Evolutionary conservation across 768 basidiomycete genomes (phyloP).

Genomic region (Termitomyces heimii): DNA sequence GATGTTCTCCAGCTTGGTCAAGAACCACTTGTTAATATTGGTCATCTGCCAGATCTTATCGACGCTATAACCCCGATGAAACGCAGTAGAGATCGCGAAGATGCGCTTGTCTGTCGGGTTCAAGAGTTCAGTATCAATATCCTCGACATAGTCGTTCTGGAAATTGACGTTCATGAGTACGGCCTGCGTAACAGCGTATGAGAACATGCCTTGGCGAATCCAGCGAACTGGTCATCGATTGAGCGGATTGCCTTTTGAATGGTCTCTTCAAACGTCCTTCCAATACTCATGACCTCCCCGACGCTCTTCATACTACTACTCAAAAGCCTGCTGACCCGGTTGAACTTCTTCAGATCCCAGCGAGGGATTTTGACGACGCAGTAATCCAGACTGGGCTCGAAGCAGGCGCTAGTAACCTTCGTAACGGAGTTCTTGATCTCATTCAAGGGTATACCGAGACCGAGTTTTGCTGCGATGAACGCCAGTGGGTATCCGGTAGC

Average conservation of each 20-base stretch:
- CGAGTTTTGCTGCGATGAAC: slow-evolving; percentile 97
- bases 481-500: slow-evolving; percentile 98
- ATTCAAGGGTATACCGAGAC: slow-evolving; percentile 94
- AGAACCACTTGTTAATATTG: slow-evolving; percentile 98
- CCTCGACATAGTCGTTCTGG: slow-evolving; percentile 81
- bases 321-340: slow-evolving; percentile 80
- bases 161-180: slow-evolving; percentile 1
- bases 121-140: slow-evolving; percentile 87
- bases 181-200: not conserved
- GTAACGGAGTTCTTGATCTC: slow-evolving; percentile 98
- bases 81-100: slow-evolving; percentile 92
- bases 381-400: slow-evolving; percentile 97
- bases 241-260: slow-evolving; percentile 97
- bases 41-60: slow-evolving; percentile 98
- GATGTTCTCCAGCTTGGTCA: slow-evolving; percentile 82
- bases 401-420: slow-evolving; percentile 94
- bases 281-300: slow-evolving; percentile 99
- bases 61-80: slow-evolving; percentile 88
- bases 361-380: slow-evolving; percentile 98
- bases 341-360: slow-evolving; percentile 99
- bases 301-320: slow-evolving; percentile 99
- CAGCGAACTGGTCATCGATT: slow-evolving; percentile 92
- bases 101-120: slow-evolving; percentile 98
- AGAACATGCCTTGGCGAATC: slow-evolving; percentile 73
- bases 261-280: slow-evolving; percentile 96